These are phyloP conservation scores for Talaromyces sp. DNA, from an alignment of 2,329 filamentous ascomycete species.

Conservation along the genomic window DNA sequence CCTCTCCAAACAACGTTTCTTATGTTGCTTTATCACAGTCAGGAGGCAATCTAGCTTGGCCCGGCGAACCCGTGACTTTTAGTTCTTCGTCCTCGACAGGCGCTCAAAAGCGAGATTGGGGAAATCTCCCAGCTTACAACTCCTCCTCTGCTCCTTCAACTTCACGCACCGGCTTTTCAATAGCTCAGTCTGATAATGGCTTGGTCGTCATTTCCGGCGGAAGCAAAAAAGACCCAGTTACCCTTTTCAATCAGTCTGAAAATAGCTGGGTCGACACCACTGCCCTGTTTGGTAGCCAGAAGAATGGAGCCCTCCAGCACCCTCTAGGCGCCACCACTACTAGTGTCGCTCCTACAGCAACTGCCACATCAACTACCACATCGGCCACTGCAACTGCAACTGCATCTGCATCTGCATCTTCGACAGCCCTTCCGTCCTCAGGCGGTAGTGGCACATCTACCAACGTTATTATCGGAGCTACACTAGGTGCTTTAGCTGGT, in stretches of 20 bases:
- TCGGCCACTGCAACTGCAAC: conserved; percentile 19
- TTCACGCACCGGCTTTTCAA: conserved; percentile 63
- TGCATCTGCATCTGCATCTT: conserved; percentile 27
- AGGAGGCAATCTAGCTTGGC: conserved; percentile 48
- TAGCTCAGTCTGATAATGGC: conserved; percentile 63
- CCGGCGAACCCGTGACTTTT: conserved; percentile 47
- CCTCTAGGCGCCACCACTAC: conserved; percentile 17
- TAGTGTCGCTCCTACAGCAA: conserved; percentile 22
- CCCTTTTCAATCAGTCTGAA: conserved; percentile 68
- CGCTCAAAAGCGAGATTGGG: conserved; percentile 49
- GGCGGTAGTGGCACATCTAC: conserved; percentile 27
- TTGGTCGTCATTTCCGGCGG: conserved; percentile 77
- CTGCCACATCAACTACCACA: conserved; percentile 23
- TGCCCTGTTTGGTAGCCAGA: conserved; percentile 52
- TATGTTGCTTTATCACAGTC: conserved; percentile 63
- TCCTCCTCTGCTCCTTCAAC: conserved; percentile 62
- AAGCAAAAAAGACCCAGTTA: conserved; percentile 60
- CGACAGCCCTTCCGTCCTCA: conserved; percentile 13
- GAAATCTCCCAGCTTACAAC: conserved; percentile 76
- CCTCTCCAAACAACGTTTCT: conserved; percentile 69
- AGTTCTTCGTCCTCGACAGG: conserved; percentile 21
- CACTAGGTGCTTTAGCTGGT: conserved; percentile 75
- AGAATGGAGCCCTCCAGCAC: conserved; percentile 1
- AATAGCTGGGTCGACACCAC: conserved; percentile 77
- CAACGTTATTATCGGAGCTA: conserved; percentile 70